Conservation (phyloP, 768 basidiomycete species). For the Hypholoma fasciculare region DNA sequence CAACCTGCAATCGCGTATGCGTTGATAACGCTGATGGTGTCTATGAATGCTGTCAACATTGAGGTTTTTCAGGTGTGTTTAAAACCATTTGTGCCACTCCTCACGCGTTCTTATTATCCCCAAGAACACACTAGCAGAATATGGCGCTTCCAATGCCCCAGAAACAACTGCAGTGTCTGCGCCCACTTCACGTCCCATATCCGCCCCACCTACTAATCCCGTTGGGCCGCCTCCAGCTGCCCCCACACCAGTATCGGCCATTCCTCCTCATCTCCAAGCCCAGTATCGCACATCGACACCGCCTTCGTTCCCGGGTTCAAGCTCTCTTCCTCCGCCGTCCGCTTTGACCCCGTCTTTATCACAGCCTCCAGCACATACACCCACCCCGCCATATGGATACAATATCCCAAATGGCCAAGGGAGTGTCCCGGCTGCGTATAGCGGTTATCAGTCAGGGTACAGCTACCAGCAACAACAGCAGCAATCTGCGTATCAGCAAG, state of each 20-base stretch:
- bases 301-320: constrained; percentile 21
- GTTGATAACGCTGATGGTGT: constrained; percentile 75
- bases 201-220: constrained; percentile 20
- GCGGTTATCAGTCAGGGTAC: constrained; percentile 10
- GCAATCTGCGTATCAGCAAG: constrained; percentile 7
- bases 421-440: constrained; percentile 15
- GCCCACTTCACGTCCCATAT: neutral
- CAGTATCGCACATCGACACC: constrained; percentile 36
- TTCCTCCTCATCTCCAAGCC: constrained; percentile 46
- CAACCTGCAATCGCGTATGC: constrained; percentile 80
- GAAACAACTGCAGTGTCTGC: constrained; percentile 19
- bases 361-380: constrained; percentile 16
- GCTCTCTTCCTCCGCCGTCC: neutral
- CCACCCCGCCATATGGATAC: constrained; percentile 27
- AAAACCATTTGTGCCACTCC: neutral
- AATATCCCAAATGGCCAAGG: constrained; percentile 15
- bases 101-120: neutral
- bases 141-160: constrained; percentile 29
- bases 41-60: constrained; percentile 70
- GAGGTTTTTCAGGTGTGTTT: constrained; percentile 70
- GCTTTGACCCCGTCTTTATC: neutral
- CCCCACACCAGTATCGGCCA: constrained; percentile 39
- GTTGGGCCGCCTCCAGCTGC: constrained; percentile 26
- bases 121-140: constrained; percentile 67
- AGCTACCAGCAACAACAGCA: constrained; percentile 9